Conservation (phyloP, 2,329 filamentous ascomycete species). For the Plectosphaerella cucumerina region DNA sequence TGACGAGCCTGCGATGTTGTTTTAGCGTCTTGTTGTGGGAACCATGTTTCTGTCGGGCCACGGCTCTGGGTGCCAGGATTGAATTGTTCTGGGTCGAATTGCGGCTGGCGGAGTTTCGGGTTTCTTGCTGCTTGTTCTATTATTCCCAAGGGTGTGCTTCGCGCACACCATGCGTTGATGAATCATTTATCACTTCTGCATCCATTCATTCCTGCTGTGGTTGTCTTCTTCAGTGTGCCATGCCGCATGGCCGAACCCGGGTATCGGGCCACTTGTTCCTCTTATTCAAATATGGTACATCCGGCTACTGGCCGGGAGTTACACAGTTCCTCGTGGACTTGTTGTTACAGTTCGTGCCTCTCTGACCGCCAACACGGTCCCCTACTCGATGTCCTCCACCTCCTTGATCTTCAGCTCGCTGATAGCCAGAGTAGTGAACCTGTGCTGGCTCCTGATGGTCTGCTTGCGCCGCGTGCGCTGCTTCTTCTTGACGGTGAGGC, state of each 20-base stretch:
- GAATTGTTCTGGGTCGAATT: too few relatives aligned
- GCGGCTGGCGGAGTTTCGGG: not conserved
- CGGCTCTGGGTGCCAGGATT: not conserved
- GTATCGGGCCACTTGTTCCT: too few relatives aligned
- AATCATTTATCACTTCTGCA: too few relatives aligned
- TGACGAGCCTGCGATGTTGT: constrained; percentile 2
- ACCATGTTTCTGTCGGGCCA: not conserved
- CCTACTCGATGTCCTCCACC: constrained; percentile 31
- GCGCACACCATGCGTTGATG: too few relatives aligned
- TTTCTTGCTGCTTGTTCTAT: constrained; percentile 2
- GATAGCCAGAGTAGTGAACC: constrained; percentile 80
- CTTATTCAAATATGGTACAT: too few relatives aligned
- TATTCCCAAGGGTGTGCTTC: too few relatives aligned
- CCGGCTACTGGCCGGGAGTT: too few relatives aligned
- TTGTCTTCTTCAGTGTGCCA: too few relatives aligned
- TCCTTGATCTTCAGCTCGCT: constrained; percentile 69
- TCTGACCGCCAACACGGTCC: not conserved
- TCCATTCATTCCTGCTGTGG: too few relatives aligned
- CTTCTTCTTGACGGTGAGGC: constrained; percentile 78
- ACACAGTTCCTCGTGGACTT: too few relatives aligned
- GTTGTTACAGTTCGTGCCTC: too few relatives aligned
- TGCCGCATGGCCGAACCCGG: too few relatives aligned
- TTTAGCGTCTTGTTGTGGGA: constrained; percentile 5
- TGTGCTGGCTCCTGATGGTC: constrained; percentile 83
- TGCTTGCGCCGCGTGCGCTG: constrained; percentile 68